Base-by-base conservation (phyloP, 805 yeast genomes). In the Nakazawaea ambrosiae region DNA sequence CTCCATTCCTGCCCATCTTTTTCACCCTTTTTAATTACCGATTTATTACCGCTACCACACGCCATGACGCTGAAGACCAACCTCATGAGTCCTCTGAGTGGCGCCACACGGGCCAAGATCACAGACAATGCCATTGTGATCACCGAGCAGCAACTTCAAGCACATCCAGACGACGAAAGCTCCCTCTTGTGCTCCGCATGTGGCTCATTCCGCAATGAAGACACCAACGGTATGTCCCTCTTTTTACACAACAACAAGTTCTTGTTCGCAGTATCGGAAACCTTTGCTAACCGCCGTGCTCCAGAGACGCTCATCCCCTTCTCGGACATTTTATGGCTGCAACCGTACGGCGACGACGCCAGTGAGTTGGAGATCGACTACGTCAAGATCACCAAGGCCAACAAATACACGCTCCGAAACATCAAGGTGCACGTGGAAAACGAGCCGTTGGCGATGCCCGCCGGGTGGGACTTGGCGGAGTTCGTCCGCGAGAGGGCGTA, bases 401-500 rank as follows among this genome's bases (percentile, higher is more conserved):
- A 20, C 14, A 23, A 20, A 28, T 20, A 29, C 9, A 24, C 22
- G 20, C 4, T 31, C 10, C 17, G 24, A 15, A 30, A 29, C n/a
- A 18, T 24, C 19, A 36, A 30, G 15, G 32, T 36, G 10, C 20
- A 29, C n/a, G n/a, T 36, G 6, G 39, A 36, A 20, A 24, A 29
- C 10, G 23, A 8, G 7, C 36, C 36, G 25, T 9, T 18, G 10
- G 16, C 8, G 15, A 18, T 27, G 20, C 6, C 7, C 10, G 11
- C n/a, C 5, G 28, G 14, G 14, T 8, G 6, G 15, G 20, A 16
- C 8, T 16, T 28, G 20, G 31, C 18, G 10, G 10, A 16, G 18
- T 16, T 27, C n/a, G 53, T 72, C 12, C 47, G 65, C 46, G 42
- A 47, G 4, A 51, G 57, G 39, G 58, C 72, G 22, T 74, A 68